Conservation (phyloP, 2,329 filamentous ascomycete species). For the Colletotrichum filicis region DNA sequence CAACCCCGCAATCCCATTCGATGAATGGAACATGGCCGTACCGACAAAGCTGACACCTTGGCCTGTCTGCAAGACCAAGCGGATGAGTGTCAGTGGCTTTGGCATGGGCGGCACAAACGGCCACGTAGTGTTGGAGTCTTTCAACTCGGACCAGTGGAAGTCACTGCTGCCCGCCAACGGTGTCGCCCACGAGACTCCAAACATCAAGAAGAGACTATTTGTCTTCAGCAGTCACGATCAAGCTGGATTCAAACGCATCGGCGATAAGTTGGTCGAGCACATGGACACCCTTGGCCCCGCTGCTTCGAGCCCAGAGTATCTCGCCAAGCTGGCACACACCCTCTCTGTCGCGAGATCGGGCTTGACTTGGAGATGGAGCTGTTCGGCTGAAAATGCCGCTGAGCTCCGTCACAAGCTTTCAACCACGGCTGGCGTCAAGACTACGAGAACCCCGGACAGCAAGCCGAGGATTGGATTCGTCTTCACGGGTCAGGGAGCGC, state of each 20-base stretch:
- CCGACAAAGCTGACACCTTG: background rate
- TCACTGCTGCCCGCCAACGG: background rate
- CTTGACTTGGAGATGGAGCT: background rate
- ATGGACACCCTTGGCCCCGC: background rate
- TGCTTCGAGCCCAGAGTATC: background rate
- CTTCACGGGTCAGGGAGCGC: constrained; percentile 38
- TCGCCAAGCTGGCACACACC: background rate
- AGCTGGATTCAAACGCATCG: background rate
- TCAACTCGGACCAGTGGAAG: background rate
- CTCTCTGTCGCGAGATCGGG: background rate
- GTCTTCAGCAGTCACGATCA: background rate
- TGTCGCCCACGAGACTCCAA: background rate
- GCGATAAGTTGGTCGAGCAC: background rate
- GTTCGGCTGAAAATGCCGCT: background rate
- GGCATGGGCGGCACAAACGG: constrained; percentile 5
- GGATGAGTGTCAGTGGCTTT: background rate
- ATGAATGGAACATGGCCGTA: background rate
- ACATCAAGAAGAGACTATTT: background rate
- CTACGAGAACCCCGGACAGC: background rate
- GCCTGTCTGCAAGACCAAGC: background rate
- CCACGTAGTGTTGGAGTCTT: background rate
- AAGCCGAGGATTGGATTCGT: constrained; percentile 27
- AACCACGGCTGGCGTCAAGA: background rate
- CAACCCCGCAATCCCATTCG: background rate
- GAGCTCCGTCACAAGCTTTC: background rate